Evolutionary conservation across 805 yeast genomes (phyloP).

Genomic region (Kodamaea lidongshanica): DNA sequence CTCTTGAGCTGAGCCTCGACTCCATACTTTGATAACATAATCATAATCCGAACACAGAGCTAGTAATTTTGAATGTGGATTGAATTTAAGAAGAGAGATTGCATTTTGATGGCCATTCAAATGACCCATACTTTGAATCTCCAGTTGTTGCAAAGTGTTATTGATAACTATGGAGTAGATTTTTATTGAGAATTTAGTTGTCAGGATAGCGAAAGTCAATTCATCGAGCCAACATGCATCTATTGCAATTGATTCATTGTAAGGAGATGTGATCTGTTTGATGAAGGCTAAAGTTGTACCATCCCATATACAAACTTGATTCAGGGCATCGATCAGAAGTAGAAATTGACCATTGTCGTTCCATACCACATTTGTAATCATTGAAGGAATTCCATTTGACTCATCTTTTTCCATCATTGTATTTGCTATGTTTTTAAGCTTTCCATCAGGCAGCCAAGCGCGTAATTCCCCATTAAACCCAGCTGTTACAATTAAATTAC

Average conservation of each 20-base stretch:
- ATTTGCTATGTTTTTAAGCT: conserved; percentile 44
- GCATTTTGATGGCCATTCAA: conserved; percentile 58
- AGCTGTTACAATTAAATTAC: conserved; percentile 57
- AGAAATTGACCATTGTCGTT: conserved; percentile 48
- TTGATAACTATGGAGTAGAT: conserved; percentile 42
- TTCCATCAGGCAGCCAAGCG: conserved; percentile 73
- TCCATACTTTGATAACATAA: conserved; percentile 67
- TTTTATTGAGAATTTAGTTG: conserved; percentile 45
- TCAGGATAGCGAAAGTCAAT: conserved; percentile 65
- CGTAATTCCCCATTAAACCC: conserved; percentile 67
- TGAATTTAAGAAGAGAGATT: conserved; percentile 52
- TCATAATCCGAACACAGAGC: conserved; percentile 74
- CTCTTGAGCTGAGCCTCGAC: conserved; percentile 52
- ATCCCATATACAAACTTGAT: conserved; percentile 57
- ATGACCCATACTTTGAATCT: conserved; percentile 24
- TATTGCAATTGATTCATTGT: conserved; percentile 15
- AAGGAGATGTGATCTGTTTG: conserved; percentile 19
- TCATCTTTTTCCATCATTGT: conserved; percentile 8
- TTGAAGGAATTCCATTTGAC: conserved; percentile 12
- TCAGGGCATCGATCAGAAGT: conserved; percentile 49
- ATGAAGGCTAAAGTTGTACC: conserved; percentile 34
- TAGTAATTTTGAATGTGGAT: conserved; percentile 45
- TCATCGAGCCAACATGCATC: conserved; percentile 73
- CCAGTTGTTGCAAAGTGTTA: conserved; percentile 8
- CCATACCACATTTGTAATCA: conserved; percentile 59